Evolutionary conservation across 192 early-diverging fungal species (phyloP).

Genomic region (Backusella australiensis): DNA sequence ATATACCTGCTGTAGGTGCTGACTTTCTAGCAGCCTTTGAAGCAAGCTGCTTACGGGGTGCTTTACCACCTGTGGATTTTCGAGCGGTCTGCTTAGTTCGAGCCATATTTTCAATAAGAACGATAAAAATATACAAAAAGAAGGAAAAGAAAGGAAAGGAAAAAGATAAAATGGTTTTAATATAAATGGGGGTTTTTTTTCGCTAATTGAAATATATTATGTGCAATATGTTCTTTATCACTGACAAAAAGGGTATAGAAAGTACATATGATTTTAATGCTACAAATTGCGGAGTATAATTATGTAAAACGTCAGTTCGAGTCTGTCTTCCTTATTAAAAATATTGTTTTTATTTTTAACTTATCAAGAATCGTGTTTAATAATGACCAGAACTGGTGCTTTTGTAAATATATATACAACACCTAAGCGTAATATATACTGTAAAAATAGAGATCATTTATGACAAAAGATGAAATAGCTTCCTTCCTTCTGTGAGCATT

Average conservation of each 20-base stretch:
- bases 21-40: slow-evolving; percentile 97
- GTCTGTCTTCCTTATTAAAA: too few species aligned
- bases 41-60: slow-evolving; percentile 94
- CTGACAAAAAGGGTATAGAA: background rate
- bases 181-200: background rate
- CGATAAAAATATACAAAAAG: background rate
- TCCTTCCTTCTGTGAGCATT: too few species aligned
- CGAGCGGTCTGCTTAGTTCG: slow-evolving; percentile 92
- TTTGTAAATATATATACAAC: too few species aligned
- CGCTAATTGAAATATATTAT: background rate
- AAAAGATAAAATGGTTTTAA: background rate
- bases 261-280: background rate
- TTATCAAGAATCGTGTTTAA: too few species aligned
- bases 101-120: slow-evolving; percentile 38
- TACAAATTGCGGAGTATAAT: too few species aligned
- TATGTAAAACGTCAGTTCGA: too few species aligned
- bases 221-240: background rate
- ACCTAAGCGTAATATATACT: too few species aligned
- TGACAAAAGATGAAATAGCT: too few species aligned
- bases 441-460: too few species aligned
- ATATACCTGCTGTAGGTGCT: slow-evolving; percentile 70
- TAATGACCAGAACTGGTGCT: too few species aligned
- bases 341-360: too few species aligned
- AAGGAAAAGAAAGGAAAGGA: background rate
- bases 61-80: slow-evolving; percentile 98